Evolutionary conservation across 2,329 filamentous ascomycete species (phyloP).

Genomic region (Huntiella moniliformis): DNA sequence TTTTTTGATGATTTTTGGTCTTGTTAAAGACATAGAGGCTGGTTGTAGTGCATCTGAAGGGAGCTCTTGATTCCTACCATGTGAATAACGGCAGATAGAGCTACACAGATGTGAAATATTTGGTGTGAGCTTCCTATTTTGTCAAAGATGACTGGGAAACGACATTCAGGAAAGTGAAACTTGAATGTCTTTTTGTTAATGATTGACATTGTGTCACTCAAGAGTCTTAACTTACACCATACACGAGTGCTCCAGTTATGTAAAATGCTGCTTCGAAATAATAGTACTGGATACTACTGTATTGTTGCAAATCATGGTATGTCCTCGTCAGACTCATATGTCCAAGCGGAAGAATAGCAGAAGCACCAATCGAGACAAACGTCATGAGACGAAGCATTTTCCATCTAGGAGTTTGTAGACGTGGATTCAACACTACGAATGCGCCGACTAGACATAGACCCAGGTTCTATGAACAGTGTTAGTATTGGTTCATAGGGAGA

Average conservation of each 20-base stretch:
- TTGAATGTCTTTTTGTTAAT: background rate
- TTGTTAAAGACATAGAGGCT: background rate
- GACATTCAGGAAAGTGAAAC: slow-evolving; percentile 23
- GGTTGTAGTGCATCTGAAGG: slow-evolving; percentile 14
- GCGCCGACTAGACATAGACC: slow-evolving; percentile 19
- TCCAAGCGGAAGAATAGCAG: slow-evolving; percentile 21
- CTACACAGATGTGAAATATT: slow-evolving; percentile 27
- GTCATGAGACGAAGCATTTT: slow-evolving; percentile 19
- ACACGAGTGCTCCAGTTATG: slow-evolving; percentile 20
- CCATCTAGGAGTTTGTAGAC: slow-evolving; percentile 20
- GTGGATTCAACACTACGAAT: slow-evolving; percentile 20
- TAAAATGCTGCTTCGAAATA: slow-evolving; percentile 22
- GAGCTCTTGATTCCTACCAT: slow-evolving; percentile 12
- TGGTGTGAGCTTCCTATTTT: slow-evolving; percentile 27
- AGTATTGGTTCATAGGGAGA: background rate
- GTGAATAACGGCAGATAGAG: slow-evolving; percentile 18
- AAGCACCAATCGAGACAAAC: slow-evolving; percentile 22
- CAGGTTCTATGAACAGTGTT: slow-evolving; percentile 17
- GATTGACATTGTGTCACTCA: background rate
- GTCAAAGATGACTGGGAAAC: slow-evolving; percentile 25
- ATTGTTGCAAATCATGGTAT: slow-evolving; percentile 20
- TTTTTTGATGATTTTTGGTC: background rate
- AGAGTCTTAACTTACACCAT: slow-evolving; percentile 19
- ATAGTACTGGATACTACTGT: slow-evolving; percentile 24
- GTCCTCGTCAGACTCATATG: slow-evolving; percentile 22